Conservation (phyloP, 2,329 filamentous ascomycete species). For the Cryoendolithus antarcticus region DNA sequence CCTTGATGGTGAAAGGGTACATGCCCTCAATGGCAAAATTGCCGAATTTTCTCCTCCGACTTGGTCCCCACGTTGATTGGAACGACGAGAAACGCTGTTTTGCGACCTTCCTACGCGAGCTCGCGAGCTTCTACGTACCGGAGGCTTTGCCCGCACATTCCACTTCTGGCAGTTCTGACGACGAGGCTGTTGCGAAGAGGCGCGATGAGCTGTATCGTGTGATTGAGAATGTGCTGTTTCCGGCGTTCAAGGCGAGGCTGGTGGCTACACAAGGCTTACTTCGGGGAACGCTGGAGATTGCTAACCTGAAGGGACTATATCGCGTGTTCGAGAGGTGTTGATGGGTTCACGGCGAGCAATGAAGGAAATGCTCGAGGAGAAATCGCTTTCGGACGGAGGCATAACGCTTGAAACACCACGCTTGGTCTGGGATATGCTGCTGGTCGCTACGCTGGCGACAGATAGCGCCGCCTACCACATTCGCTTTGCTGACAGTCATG, state of each 20-base stretch:
- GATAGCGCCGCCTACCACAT: no score
- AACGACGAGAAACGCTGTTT: constrained; percentile 75
- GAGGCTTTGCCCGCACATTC: constrained; percentile 58
- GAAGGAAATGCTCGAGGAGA: no score
- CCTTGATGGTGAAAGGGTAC: constrained; percentile 80
- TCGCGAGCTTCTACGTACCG: constrained; percentile 83
- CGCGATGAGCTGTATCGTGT: constrained; percentile 50
- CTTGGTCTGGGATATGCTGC: no score
- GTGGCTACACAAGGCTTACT: constrained; percentile 71
- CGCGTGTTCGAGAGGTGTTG: constrained; percentile 88
- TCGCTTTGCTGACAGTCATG: no score
- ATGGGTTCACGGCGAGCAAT: background rate
- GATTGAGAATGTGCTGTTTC: constrained; percentile 79
- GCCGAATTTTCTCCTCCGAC: constrained; percentile 71
- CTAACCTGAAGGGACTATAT: constrained; percentile 85
- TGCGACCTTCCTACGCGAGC: constrained; percentile 66
- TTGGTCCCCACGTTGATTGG: constrained; percentile 87
- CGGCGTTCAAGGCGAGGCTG: constrained; percentile 69
- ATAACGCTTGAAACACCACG: no score
- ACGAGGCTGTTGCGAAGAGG: constrained; percentile 38
- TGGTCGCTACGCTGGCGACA: no score
- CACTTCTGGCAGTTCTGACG: no score
- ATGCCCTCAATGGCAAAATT: constrained; percentile 75
- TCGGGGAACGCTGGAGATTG: constrained; percentile 70
- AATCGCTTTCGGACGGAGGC: no score